Base-by-base conservation (phyloP, 495 filamentous ascomycete species). In the Annulohypoxylon moriforme region DNA sequence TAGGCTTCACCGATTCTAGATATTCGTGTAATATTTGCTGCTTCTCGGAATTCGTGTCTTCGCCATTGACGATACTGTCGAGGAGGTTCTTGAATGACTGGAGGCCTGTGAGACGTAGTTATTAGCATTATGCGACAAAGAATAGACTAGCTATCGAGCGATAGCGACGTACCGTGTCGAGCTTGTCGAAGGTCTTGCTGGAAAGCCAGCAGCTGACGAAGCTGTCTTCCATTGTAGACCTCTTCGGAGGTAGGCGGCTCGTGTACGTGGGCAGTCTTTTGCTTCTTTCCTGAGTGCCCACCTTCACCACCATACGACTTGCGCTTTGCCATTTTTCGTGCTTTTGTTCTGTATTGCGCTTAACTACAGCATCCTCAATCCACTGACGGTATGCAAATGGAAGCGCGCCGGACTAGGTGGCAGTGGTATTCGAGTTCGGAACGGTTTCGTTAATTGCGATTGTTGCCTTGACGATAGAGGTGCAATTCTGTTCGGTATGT, bases 11-110 rank as follows among this genome's bases (percentile, higher is more conserved):
- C 59, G 86, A 85, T 47, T 92, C 86, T 56, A 95, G 87, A 77
- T 91, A 97, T 44, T 90, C 88, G 71, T 87, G 86, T 42, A 98
- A 84, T 40, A 96, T 89, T 47, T 76, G 78, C 68, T 85, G 80
- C 73, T 86, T 87, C 66, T 85, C 78, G 14, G 81, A 76, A 68
- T 65, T 61, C 63, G 73, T 75, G 67, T 85, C 81, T 38, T 86
- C 83, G 59, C 85, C 82, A 49, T 87, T 85, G 8, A 85, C 77
- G 36, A 94, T 89, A 22, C 84, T 85, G 50, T 90, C 85, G 20
- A 97, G 85, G 60, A 95, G 92, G 14, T 84, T 80, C 74, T 94
- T 96, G 80, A 97, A 92, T 25, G 86, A 89, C 64, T 89, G 86
- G 1, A 97, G 84, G 16, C 88, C 93, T 96, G 50, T 9, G 59